These are phyloP conservation scores for Poronia punctata DNA, from an alignment of 495 filamentous ascomycete genomes.

Conservation along the genomic window DNA sequence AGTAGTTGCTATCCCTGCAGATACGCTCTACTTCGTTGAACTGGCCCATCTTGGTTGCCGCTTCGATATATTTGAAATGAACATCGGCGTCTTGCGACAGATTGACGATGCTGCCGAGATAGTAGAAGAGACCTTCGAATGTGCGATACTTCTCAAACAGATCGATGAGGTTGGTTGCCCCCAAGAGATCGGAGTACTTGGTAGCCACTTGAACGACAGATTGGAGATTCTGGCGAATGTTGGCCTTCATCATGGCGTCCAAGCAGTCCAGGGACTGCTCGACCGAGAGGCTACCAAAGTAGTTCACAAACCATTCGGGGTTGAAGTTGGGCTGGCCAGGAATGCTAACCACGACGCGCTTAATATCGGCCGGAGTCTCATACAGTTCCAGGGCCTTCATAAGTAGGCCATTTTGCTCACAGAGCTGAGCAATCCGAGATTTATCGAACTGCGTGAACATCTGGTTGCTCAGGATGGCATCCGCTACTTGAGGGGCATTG, in stretches of 20 bases:
- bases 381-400: constrained; percentile 92
- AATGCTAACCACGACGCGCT: constrained; percentile 76
- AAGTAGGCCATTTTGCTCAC: constrained; percentile 80
- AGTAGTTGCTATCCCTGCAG: constrained; percentile 86
- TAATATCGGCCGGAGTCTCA: constrained; percentile 82
- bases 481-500: constrained; percentile 93
- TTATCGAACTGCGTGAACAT: constrained; percentile 97
- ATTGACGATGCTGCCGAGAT: constrained; percentile 96
- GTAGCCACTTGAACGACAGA: constrained; percentile 91
- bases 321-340: constrained; percentile 73
- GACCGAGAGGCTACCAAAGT: constrained; percentile 87
- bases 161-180: constrained; percentile 79
- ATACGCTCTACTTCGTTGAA: constrained; percentile 94
- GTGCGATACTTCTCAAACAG: constrained; percentile 96
- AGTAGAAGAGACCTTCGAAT: constrained; percentile 94
- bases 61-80: constrained; percentile 98
- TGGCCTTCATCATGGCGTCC: constrained; percentile 89
- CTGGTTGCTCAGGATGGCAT: constrained; percentile 93
- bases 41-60: constrained; percentile 86
- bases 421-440: constrained; percentile 75
- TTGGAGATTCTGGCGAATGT: constrained; percentile 95
- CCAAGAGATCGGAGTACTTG: constrained; percentile 96
- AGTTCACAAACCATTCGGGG: constrained; percentile 82
- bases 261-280: constrained; percentile 92
- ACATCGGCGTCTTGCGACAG: constrained; percentile 92